Evolutionary conservation across 495 filamentous ascomycete genomes (phyloP), one percentile per base, ranked within the genome.

Genomic region (Articulospora tetracladia): DNA sequence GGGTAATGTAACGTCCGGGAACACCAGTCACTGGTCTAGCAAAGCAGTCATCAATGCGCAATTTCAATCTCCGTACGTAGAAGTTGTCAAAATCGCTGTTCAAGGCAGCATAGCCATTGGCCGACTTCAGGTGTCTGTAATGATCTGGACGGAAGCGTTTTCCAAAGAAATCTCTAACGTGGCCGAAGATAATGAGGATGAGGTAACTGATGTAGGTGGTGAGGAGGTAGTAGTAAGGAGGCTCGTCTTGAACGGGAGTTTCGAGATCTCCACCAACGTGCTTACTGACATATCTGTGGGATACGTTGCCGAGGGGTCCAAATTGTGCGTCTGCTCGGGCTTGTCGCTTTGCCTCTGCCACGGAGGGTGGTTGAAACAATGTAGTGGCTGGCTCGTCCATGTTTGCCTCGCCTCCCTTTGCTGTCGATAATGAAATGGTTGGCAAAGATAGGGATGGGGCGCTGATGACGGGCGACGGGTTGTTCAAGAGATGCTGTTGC

Each of bases 51-150:
- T 96, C 95, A 65, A 98, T 92, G 52, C 94, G 86, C 78, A 91
- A 79, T 77, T 98, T 97, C 67, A 98, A 71, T 59, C 94, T 83
- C 50, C 94, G 84, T 36, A 94, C 90, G 74, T 98, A 98, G 73
- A 98, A 98, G 73, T 92, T 98, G 76, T 98, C 94, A 66, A 98
- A 98, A 73, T 98, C 94, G 64, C 91, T 95, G 73, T 97, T 97
- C 65, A 98, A 78, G n/a, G 94, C 90, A 19, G 92, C 94, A 72
- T 97, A 97, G 44, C 94, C 94, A 73, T 97, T 90, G 53, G 81
- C 77, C 23, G 84, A 81, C 70, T 88, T 90, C 66, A 98, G 75
- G 66, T 96, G 88, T 67, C 83, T 84, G 74, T 98, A 98, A 57
- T 87, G 78, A 53, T 88, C 83, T 66, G 80, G 78, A 68, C 87